Base-by-base conservation (phyloP, 805 yeast species). In the Brettanomyces nanus region DNA sequence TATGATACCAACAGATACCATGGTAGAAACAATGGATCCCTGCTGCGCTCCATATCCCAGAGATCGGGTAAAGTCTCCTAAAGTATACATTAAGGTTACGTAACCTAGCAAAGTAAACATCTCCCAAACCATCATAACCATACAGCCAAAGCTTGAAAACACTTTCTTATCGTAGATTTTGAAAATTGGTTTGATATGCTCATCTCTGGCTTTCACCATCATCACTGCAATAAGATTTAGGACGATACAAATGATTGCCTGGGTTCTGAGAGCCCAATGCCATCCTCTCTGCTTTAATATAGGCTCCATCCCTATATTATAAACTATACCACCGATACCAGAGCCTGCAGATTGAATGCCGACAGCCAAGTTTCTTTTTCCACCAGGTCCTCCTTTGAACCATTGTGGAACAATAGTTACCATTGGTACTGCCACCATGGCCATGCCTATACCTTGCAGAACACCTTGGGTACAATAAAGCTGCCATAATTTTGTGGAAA, bases 381-480 rank as follows among this genome's bases (percentile, higher is more conserved):
- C 77, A 31, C 47, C 47, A 13, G 47, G 46, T 5, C 51, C 51
- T 25, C 49, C 51, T 38, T 53, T 44, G 53, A 83, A 83, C 81
- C 84, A 82, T 39, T 76, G 84, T 0, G 87, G 86, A 20, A 82
- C 49, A 10, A 80, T 56, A 2, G 75, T 66, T 17, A 75, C 59
- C 3, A 74, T 76, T 1, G 90, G 81, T 3, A 77, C 65, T 37
- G 74, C 70, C 27, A 77, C 62, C 13, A 75, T 52, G 0, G 85
- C 75, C 45, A 75, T 53, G 3, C 80, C 79, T 21, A 71, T 51
- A 25, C 86, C 82, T 37, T 69, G 70, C 31, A 82, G 42, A 3
- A 80, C 62, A 21, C 90, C 89, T 56, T 82, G 89, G 5, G 85
- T 73, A 28, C 78, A 53, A 48, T 69, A 79, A 11, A 83, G 51